phyloP scores from a whole-genome alignment of 2,329 filamentous ascomycete species.

The Fusarium oligoseptatum region DNA sequence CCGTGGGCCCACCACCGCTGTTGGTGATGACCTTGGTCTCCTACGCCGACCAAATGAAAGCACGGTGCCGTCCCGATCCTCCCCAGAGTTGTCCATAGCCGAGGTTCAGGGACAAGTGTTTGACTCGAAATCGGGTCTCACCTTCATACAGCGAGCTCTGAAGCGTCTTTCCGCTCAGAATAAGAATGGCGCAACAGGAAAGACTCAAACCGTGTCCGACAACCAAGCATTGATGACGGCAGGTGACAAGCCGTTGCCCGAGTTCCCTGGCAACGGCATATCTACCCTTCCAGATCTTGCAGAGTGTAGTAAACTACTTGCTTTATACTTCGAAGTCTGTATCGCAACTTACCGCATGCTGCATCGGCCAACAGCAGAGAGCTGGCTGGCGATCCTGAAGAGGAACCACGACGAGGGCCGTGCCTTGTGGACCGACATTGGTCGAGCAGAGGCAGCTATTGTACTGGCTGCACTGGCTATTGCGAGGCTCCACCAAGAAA shows the following conservation, averaged over 20 bases:
- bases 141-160: conserved; percentile 67
- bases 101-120: conserved; percentile 67
- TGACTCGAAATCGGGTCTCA: conserved; percentile 64
- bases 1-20: not conserved
- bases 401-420: conserved; percentile 52
- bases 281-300: conserved; percentile 56
- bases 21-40: not conserved
- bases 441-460: conserved; percentile 60
- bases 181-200: conserved; percentile 43
- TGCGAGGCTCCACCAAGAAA: conserved; percentile 60
- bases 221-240: conserved; percentile 62
- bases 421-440: conserved; percentile 55
- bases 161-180: conserved; percentile 62
- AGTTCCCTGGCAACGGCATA: conserved; percentile 44
- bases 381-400: conserved; percentile 60
- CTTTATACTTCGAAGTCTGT: conserved; percentile 71
- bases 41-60: not conserved
- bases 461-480: conserved; percentile 63
- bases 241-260: conserved; percentile 63
- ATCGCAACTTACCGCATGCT: conserved; percentile 71
- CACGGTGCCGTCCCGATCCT: conserved; percentile 50
- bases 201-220: conserved; percentile 41
- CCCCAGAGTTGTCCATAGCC: conserved; percentile 60
- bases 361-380: conserved; percentile 65
- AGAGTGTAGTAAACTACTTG: conserved; percentile 54